Evolutionary conservation across 2,329 filamentous ascomycete genomes (phyloP).

Genomic region (Myriosclerotinia curreyana): DNA sequence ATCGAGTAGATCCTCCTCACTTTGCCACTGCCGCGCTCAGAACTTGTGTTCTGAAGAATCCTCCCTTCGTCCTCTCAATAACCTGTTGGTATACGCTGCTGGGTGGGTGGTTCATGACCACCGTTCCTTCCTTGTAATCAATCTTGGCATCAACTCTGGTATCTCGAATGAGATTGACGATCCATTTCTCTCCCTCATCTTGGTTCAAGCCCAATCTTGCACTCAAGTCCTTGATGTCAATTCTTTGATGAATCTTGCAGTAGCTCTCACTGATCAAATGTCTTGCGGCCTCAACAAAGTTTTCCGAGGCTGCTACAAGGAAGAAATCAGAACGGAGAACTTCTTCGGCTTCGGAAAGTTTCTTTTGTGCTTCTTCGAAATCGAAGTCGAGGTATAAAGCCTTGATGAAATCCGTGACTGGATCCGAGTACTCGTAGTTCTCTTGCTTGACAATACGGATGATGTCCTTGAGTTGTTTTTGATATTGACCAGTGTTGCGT

Average conservation of each 20-base stretch:
- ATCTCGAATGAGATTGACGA: conserved; percentile 97
- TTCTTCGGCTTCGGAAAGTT: conserved; percentile 82
- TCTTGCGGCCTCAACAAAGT: conserved; percentile 89
- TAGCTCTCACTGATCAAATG: conserved; percentile 98
- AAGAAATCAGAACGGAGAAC: conserved; percentile 95
- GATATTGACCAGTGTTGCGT: conserved; percentile 81
- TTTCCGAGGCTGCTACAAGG: conserved; percentile 77
- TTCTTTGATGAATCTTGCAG: conserved; percentile 99
- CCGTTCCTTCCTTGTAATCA: conserved; percentile 97
- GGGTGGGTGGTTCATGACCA: conserved; percentile 98
- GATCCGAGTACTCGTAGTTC: conserved; percentile 95
- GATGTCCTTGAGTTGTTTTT: conserved; percentile 98
- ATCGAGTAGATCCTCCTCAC: conserved; percentile 26
- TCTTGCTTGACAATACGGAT: conserved; percentile 95
- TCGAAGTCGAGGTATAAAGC: conserved; percentile 95
- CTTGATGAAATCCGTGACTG: conserved; percentile 93
- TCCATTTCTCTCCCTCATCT: conserved; percentile 99
- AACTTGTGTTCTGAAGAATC: conserved; percentile 97
- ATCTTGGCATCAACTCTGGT: conserved; percentile 98
- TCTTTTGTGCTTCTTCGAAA: conserved; percentile 92
- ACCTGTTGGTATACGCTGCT: conserved; percentile 99
- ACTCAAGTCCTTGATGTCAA: conserved; percentile 96
- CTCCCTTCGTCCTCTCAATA: conserved; percentile 97
- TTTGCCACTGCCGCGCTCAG: conserved; percentile 54
- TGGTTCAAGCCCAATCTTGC: conserved; percentile 85